Evolutionary conservation across 208 protist genomes (phyloP).

Genomic region (Acanthamoeba triangularis): DNA sequence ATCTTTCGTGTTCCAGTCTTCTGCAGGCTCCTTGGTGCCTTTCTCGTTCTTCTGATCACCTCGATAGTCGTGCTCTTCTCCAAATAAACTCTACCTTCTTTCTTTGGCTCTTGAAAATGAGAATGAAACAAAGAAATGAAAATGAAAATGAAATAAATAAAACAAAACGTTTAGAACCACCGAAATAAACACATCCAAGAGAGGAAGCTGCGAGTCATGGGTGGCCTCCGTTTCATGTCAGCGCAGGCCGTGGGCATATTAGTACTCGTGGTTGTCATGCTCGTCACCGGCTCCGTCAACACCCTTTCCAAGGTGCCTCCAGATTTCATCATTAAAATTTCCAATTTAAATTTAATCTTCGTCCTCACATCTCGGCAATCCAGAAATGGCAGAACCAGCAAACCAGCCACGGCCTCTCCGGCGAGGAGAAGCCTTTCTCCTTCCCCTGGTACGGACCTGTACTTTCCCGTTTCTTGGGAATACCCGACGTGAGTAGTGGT

Average conservation of each 20-base stretch:
- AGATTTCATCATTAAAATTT: neutral
- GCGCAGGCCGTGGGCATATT: constrained; percentile 2
- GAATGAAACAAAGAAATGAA: too few relatives aligned
- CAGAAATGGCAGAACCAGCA: constrained; percentile 61
- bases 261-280: constrained; percentile 41
- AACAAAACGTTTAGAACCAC: neutral
- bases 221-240: neutral
- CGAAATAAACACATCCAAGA: neutral
- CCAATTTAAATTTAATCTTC: neutral
- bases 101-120: too few relatives aligned
- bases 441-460: constrained; percentile 7
- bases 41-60: neutral
- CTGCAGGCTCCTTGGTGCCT: neutral
- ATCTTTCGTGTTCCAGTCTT: neutral
- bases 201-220: neutral
- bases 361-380: neutral
- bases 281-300: constrained; percentile 71
- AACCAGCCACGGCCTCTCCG: constrained; percentile 15
- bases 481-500: neutral
- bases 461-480: neutral
- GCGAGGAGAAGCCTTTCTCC: constrained; percentile 6
- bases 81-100: neutral
- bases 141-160: too few relatives aligned
- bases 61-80: neutral
- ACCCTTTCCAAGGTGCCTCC: constrained; percentile 33